Evolutionary conservation across 768 basidiomycete genomes (phyloP), one percentile per base, ranked within the genome.

Genomic region (Boletellus sp.): DNA sequence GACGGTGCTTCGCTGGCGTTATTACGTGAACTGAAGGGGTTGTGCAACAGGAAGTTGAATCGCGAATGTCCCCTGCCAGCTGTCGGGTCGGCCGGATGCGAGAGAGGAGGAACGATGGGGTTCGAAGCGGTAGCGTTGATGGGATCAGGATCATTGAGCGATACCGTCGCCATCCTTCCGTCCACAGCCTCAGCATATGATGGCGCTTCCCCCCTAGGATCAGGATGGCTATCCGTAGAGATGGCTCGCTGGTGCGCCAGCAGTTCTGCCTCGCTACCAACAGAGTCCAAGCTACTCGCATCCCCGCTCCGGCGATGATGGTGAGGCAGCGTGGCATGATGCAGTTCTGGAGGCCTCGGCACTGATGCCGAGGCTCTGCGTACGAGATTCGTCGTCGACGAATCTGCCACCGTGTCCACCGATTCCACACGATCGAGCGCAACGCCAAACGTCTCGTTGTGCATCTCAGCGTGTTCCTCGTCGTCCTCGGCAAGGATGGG

Each of bases 151-250:
- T 67, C 54, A 45, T 57, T 48, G 12, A 53, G 39, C 26, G 61
- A 49, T 38, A 66, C 40, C 28, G 38, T 43, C 36, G 42, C 37
- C 54, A 37, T 40, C 17, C 48, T 46, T 3, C 33, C 32, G 9
- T 56, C 62, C 11, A 54, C 48, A 26, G 51, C 55, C 56, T 87
- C 85, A 44, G 76, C 79, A 64, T 90, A 90, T 0, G 85, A 66
- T 4, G 87, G 87, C 6, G 84, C 82, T 35, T 81, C 79, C 20
- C 84, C 87, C 53, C 81, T 70, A 9, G 76, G 73, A 58, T 76
- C 77, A 12, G 22, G 39, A 16, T 16, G n/a, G 13, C 15, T 17
- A 13, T 45, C 51, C 22, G 11, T 39, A 20, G 60, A 62, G 10
- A 53, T 9, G 0, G 3, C 36, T 13, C 56, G 55, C n/a, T 41